Evolutionary conservation across 148 eudicot species (phyloP).

Genomic region (Tetragonia tetragonoides): DNA sequence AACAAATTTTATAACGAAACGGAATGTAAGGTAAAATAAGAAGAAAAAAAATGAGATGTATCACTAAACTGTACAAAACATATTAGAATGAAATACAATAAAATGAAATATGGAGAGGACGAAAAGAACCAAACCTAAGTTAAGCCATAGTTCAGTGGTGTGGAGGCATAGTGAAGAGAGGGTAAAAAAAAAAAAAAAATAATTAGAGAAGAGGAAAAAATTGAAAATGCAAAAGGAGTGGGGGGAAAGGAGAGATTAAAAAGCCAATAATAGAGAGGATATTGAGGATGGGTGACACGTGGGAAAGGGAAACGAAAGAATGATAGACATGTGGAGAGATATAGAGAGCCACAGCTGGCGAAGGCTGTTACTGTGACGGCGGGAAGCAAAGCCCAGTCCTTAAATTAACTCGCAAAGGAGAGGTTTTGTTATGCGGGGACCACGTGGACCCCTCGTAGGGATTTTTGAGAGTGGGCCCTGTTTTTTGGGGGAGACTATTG

Average conservation of each 20-base stretch:
- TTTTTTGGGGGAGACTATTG: neutral
- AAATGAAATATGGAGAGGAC: too few species aligned
- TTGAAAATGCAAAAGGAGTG: neutral
- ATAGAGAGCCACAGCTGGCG: slow-evolving; percentile 19
- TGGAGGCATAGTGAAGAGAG: too few species aligned
- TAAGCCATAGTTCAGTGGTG: neutral
- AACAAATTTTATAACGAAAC: too few species aligned
- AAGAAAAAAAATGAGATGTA: too few species aligned
- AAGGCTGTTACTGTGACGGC: slow-evolving; percentile 22
- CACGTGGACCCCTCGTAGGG: slow-evolving; percentile 26
- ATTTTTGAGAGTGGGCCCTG: neutral
- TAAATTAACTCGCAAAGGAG: neutral
- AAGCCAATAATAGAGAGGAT: neutral
- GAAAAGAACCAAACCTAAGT: neutral
- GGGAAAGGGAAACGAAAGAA: slow-evolving; percentile 7
- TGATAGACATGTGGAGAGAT: slow-evolving; percentile 10
- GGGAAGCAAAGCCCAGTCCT: too few species aligned
- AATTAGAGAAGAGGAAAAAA: neutral
- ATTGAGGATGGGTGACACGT: slow-evolving; percentile 32
- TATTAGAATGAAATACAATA: too few species aligned
- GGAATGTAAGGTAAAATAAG: too few species aligned
- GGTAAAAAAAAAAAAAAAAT: neutral
- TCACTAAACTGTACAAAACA: too few species aligned
- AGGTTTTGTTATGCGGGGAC: slow-evolving; percentile 22
- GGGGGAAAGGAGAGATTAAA: neutral